Evolutionary conservation across 139 green algal species (phyloP).

Genomic region (Chlorella vulgaris): DNA sequence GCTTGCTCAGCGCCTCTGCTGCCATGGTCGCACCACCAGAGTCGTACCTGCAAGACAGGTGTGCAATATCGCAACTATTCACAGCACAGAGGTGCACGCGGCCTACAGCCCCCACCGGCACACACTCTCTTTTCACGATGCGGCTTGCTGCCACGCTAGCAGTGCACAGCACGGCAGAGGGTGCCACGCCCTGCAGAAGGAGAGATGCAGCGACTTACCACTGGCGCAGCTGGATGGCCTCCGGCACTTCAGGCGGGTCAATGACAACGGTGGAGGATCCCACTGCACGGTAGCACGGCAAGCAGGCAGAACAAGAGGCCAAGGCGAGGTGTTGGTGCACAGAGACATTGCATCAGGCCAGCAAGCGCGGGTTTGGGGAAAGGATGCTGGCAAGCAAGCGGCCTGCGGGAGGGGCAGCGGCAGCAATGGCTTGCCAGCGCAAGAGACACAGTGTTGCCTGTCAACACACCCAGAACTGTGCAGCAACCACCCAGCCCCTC

Average conservation of each 20-base stretch:
- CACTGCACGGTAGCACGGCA: constrained; percentile 51
- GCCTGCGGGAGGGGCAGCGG: too few relatives aligned
- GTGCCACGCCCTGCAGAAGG: too few relatives aligned
- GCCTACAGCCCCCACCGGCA: too few relatives aligned
- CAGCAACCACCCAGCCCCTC: background rate
- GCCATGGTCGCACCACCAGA: constrained; percentile 34
- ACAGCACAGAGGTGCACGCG: background rate
- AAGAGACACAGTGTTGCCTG: too few relatives aligned
- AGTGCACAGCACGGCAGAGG: too few relatives aligned
- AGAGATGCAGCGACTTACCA: constrained; percentile 69
- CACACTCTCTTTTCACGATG: too few relatives aligned
- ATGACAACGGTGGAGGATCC: constrained; percentile 68
- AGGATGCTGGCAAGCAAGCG: too few relatives aligned
- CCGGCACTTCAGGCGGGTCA: constrained; percentile 72
- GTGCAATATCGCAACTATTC: background rate
- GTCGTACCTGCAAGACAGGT: constrained; percentile 56
- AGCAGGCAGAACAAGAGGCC: background rate
- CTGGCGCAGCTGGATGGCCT: constrained; percentile 57
- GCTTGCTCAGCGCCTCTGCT: constrained; percentile 53
- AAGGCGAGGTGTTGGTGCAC: background rate
- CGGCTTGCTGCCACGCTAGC: too few relatives aligned
- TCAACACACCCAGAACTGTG: too few relatives aligned
- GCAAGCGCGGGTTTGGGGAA: too few relatives aligned
- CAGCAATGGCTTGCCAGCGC: too few relatives aligned
- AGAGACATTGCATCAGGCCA: background rate